phyloP scores from a whole-genome alignment of 148 eudicot genomes.

The Cornus kousa region DNA sequence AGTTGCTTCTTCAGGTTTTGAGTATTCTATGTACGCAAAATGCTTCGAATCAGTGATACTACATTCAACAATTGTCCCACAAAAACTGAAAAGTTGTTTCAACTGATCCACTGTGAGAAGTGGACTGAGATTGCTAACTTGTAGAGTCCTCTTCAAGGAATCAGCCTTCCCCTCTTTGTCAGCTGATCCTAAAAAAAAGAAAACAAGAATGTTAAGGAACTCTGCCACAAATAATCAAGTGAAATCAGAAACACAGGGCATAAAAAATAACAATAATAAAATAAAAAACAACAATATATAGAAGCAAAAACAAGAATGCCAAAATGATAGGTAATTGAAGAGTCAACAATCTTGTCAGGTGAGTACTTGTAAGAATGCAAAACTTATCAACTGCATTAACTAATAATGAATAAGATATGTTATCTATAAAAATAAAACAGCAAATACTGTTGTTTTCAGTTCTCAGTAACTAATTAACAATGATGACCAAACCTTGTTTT shows the following conservation, averaged over 20 bases:
- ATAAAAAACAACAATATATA: too few species aligned
- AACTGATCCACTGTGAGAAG: constrained; percentile 85
- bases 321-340: not conserved
- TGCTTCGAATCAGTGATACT: constrained; percentile 90
- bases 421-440: not conserved
- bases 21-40: constrained; percentile 84
- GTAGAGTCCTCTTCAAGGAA: constrained; percentile 69
- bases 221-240: constrained; percentile 10
- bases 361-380: not conserved
- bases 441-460: not conserved
- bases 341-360: not conserved
- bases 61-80: constrained; percentile 85
- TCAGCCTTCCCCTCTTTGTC: constrained; percentile 57
- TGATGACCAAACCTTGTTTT: not conserved
- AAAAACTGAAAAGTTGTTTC: constrained; percentile 81
- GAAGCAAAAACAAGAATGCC: not conserved
- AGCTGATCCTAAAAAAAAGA: constrained; percentile 40
- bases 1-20: constrained; percentile 86
- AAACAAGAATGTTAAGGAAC: not conserved
- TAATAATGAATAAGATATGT: not conserved
- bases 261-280: not conserved
- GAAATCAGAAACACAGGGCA: not conserved
- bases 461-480: not conserved
- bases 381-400: not conserved
- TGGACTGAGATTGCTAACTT: constrained; percentile 97